Percentiles rank a stretch among this genome's conserved stretches.
Evolutionary conservation across 140 eudicot species (phyloP).

Genomic region (Bidens hawaiensis): DNA sequence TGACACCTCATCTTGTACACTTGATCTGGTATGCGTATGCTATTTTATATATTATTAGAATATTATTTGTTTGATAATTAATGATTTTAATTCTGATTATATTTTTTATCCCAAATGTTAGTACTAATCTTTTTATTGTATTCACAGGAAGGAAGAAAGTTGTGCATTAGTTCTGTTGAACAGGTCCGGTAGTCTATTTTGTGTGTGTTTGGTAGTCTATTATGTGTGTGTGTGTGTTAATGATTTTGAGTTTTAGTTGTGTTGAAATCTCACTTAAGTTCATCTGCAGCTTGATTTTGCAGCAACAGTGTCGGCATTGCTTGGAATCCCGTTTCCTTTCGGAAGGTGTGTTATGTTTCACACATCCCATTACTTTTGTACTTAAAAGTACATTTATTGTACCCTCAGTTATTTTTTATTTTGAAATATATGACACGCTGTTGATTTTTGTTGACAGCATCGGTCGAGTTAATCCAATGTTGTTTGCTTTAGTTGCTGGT

Average conservation of each 20-base stretch:
- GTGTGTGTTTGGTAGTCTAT: neutral
- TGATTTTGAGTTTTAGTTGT: conserved; percentile 3
- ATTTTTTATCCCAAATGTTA: neutral
- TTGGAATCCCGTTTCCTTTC: conserved; percentile 94
- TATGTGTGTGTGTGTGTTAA: neutral
- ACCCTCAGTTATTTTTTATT: neutral
- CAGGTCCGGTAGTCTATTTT: conserved; percentile 51
- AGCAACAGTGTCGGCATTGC: conserved; percentile 83
- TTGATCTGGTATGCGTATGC: conserved; percentile 56
- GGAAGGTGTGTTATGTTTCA: conserved; percentile 67
- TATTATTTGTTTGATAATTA: neutral
- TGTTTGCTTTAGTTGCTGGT: conserved; percentile 74
- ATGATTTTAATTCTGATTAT: neutral
- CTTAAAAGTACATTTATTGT: neutral
- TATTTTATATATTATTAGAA: neutral
- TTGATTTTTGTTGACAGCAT: conserved; percentile 50
- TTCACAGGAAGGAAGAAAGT: conserved; percentile 64
- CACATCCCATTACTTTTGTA: conserved; percentile 15
- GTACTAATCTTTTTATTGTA: conserved; percentile 14
- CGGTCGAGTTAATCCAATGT: conserved; percentile 77
- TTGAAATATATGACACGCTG: conserved; percentile 2
- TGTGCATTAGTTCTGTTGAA: conserved; percentile 63
- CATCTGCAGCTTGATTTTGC: conserved; percentile 95
- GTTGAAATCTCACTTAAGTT: conserved; percentile 23
- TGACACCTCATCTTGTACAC: conserved; percentile 62